Conservation (phyloP, 176 grass and related monocot genomes). For the Luzula sylvatica region DNA sequence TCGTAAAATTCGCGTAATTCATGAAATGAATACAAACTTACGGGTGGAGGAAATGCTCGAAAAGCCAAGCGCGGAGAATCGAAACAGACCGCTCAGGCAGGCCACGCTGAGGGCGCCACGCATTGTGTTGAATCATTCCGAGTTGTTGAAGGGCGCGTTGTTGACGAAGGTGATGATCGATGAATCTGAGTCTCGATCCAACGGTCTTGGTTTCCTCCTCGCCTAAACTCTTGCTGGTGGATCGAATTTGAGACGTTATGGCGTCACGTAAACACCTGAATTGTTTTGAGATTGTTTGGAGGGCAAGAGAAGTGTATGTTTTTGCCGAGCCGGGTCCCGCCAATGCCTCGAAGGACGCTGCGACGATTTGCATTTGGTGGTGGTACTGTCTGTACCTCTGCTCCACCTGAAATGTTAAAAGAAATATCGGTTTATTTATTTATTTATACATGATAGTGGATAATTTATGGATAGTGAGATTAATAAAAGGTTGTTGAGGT, state of each 20-base stretch:
- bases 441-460: too few relatives aligned
- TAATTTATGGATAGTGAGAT: too few relatives aligned
- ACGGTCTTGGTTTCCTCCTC: constrained; percentile 49
- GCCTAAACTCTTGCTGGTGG: constrained; percentile 57
- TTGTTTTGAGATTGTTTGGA: constrained; percentile 89
- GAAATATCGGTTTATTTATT: too few relatives aligned
- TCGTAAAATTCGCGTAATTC: too few relatives aligned
- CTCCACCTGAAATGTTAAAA: constrained; percentile 57
- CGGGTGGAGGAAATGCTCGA: constrained; percentile 99
- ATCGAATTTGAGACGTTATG: constrained; percentile 58
- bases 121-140: constrained; percentile 93
- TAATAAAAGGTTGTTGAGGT: too few relatives aligned
- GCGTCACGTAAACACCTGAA: constrained; percentile 91
- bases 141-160: constrained; percentile 93
- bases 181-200: constrained; percentile 65
- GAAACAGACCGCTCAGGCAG: constrained; percentile 93
- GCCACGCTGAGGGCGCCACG: constrained; percentile 86
- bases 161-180: constrained; percentile 94
- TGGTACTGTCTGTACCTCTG: constrained; percentile 96
- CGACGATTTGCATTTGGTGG: constrained; percentile 80
- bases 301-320: constrained; percentile 87
- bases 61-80: constrained; percentile 94
- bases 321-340: constrained; percentile 51
- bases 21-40: constrained; percentile 17
- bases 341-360: constrained; percentile 60